Base-by-base conservation (phyloP, 768 basidiomycete species). In the Leccinum sublutescens region DNA sequence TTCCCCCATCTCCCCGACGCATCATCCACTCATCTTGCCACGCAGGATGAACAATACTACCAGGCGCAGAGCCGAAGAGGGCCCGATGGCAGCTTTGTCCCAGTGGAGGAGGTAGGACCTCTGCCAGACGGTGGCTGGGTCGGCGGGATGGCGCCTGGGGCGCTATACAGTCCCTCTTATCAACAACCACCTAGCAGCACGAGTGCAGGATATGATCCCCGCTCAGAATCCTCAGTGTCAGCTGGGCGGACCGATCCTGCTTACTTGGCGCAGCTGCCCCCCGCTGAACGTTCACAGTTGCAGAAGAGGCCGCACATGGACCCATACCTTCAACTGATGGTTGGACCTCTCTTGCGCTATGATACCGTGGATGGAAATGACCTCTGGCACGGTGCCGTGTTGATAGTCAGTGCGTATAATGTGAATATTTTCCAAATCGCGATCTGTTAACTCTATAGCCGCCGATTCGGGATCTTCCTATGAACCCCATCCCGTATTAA, bases 271-370 rank as follows among this genome's bases (percentile, higher is more conserved):
- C 78, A 76, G 33, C 75, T 89, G 72, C 77, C 76, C 45, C 81
- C 89, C 1, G 80, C 85, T 38, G 88, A 92, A 64, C 79, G 89
- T 49, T 85, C 90, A n/a, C 75, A 82, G 52, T 73, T 77, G 7
- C 76, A 86, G 38, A 78, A 78, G 53, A 77, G 82, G 6, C 83
- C 83, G 19, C 79, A 84, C 45, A 95, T 91, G 89, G 75, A 86
- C 21, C 94, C 94, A 9, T 83, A 89, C 73, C 80, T 97, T 27
- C 88, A 90, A 71, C 83, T 95, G 67, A 95, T 96, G 93, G 92
- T 90, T 57, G 94, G 95, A 0, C 94, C 94, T 21, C 77, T 98
- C 17, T 75, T 98, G 61, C 86, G 90, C 45, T 98, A 93, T 68
- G 95, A 98, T 69, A 98, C 94, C 0, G 83, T 91, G 25, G 87